Percentiles rank a stretch among this genome's conserved stretches.
Conservation (phyloP, 2,329 filamentous ascomycete genomes). For the Diaporthe longicolla region DNA sequence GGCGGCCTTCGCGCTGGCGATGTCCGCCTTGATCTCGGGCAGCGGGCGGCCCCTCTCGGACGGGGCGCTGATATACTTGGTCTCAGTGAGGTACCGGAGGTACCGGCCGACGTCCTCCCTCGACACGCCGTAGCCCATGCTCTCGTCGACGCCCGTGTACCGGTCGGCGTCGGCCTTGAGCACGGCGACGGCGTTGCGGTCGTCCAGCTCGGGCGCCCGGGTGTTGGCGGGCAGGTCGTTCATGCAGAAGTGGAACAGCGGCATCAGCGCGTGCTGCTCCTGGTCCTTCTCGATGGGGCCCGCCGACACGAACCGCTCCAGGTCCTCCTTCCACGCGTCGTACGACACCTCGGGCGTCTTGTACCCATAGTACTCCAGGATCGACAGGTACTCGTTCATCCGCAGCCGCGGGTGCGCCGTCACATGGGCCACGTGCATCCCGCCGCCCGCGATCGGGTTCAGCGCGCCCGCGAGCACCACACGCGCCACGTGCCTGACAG, state of each 20-base stretch:
- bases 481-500: constrained; percentile 86
- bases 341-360: constrained; percentile 76
- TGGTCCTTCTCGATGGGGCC: constrained; percentile 67
- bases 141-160: constrained; percentile 64
- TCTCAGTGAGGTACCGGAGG: constrained; percentile 72
- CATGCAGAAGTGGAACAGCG: constrained; percentile 81
- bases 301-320: constrained; percentile 77
- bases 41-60: constrained; percentile 50
- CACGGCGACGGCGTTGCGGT: constrained; percentile 75
- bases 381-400: constrained; percentile 82
- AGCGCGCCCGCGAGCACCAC: constrained; percentile 83
- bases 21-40: constrained; percentile 51
- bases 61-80: constrained; percentile 72
- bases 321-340: constrained; percentile 74
- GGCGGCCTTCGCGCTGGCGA: constrained; percentile 43
- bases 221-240: constrained; percentile 79
- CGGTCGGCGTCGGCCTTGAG: constrained; percentile 73
- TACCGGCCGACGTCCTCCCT: constrained; percentile 75
- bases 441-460: constrained; percentile 64
- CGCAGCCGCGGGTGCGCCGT: constrained; percentile 84
- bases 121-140: constrained; percentile 67
- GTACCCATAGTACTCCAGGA: constrained; percentile 82
- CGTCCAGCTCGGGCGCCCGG: constrained; percentile 81
- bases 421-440: constrained; percentile 78
- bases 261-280: constrained; percentile 80